These are phyloP conservation scores for Rhodotorula taiwanensis DNA, from an alignment of 768 basidiomycete genomes.

Conservation along the genomic window DNA sequence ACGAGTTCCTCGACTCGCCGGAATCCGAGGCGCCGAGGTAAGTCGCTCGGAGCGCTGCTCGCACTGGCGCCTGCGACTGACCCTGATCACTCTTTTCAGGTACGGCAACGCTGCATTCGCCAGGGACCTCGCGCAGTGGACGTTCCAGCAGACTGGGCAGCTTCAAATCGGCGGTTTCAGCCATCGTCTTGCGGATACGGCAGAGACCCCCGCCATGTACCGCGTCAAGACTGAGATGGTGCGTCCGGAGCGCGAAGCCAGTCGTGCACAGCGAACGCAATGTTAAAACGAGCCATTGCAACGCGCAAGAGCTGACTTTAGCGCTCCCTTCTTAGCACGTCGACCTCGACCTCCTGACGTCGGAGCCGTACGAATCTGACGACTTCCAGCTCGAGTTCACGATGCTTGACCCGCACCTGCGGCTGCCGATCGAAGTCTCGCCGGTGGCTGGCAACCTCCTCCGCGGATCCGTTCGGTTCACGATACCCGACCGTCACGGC, in stretches of 20 bases:
- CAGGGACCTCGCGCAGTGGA: conserved; percentile 73
- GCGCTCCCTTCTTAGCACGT: conserved; percentile 54
- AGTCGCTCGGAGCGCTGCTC: conserved; percentile 42
- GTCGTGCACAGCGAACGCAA: no score
- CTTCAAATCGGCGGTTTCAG: conserved; percentile 63
- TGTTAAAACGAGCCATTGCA: neutral
- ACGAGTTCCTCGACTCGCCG: conserved; percentile 51
- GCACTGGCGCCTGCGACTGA: no score
- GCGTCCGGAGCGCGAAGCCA: no score
- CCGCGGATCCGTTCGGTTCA: conserved; percentile 56
- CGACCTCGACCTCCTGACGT: conserved; percentile 64
- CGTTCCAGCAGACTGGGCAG: conserved; percentile 77
- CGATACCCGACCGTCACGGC: conserved; percentile 87
- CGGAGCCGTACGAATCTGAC: conserved; percentile 60
- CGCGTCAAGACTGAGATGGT: conserved; percentile 81
- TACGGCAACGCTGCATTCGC: conserved; percentile 70
- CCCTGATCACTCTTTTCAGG: conserved; percentile 50
- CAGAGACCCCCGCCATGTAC: conserved; percentile 48
- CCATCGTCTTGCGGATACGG: conserved; percentile 46
- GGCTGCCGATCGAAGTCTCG: conserved; percentile 66
- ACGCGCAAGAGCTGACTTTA: no score
- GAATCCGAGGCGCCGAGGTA: conserved; percentile 42
- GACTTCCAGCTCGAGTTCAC: conserved; percentile 94
- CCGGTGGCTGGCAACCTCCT: conserved; percentile 48
- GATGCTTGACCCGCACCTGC: conserved; percentile 96